Evolutionary conservation across 495 filamentous ascomycete genomes (phyloP).

Genomic region (Entonaema liquescens): DNA sequence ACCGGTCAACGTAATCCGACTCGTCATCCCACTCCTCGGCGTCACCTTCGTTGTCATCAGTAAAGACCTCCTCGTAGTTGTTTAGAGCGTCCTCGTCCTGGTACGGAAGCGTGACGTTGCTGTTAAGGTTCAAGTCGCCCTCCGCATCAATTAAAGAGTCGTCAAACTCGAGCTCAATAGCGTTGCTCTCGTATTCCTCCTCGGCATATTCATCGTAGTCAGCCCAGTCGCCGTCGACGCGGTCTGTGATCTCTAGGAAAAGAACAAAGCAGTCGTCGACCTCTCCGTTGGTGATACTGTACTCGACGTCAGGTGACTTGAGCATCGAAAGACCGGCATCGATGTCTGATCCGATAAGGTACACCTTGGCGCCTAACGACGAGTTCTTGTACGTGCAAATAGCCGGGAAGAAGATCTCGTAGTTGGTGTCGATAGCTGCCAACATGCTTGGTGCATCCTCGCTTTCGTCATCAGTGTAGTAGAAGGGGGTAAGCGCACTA

Average conservation of each 20-base stretch:
- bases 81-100: conserved; percentile 9
- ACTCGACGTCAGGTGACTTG: conserved; percentile 28
- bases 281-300: conserved; percentile 32
- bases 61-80: conserved; percentile 11
- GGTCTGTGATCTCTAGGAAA: conserved; percentile 18
- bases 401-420: conserved; percentile 27
- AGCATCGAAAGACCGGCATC: conserved; percentile 34
- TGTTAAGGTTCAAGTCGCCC: conserved; percentile 1
- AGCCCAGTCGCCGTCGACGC: conserved; percentile 14
- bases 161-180: conserved; percentile 22
- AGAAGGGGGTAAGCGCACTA: conserved; percentile 7
- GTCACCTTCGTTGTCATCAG: conserved; percentile 4
- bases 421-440: conserved; percentile 11
- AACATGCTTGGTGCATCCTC: conserved; percentile 17
- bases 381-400: conserved; percentile 31
- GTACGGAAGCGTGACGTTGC: conserved; percentile 1
- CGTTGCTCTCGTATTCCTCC: conserved; percentile 12
- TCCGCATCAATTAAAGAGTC: conserved; percentile 7
- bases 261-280: conserved; percentile 34
- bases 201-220: conserved; percentile 8
- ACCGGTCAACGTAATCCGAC: conserved; percentile 6
- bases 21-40: conserved; percentile 18
- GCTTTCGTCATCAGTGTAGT: conserved; percentile 18
- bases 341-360: conserved; percentile 23
- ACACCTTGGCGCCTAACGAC: conserved; percentile 15